These are phyloP conservation scores for Daucus carota DNA, from an alignment of 129 eudicot species.

Conservation along the genomic window DNA sequence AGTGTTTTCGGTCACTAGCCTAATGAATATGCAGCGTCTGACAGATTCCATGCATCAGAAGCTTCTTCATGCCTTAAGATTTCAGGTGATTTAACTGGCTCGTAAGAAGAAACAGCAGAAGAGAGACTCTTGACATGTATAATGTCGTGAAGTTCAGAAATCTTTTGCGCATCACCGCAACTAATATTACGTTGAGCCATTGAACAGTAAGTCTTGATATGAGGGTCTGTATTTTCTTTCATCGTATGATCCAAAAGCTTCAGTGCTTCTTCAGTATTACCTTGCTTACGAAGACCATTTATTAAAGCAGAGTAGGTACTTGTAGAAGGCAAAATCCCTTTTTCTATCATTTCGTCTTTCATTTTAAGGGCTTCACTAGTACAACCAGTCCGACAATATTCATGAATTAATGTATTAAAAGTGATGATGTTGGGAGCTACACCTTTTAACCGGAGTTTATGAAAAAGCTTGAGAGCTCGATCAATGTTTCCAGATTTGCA, in stretches of 20 bases:
- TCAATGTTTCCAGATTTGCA: slow-evolving; percentile 67
- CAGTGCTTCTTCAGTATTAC: slow-evolving; percentile 31
- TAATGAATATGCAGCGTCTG: slow-evolving; percentile 12
- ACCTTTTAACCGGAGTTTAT: slow-evolving; percentile 56
- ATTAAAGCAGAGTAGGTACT: slow-evolving; percentile 39
- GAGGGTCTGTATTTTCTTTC: slow-evolving; percentile 14
- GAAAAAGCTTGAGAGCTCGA: slow-evolving; percentile 66
- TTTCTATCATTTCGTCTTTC: slow-evolving; percentile 57
- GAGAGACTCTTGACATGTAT: slow-evolving; percentile 12
- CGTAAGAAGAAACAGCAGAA: slow-evolving; percentile 2
- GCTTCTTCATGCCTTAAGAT: neutral
- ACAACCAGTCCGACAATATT: slow-evolving; percentile 43
- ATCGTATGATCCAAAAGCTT: slow-evolving; percentile 29
- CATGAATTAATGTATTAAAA: slow-evolving; percentile 54
- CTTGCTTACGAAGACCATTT: slow-evolving; percentile 24
- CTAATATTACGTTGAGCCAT: slow-evolving; percentile 13
- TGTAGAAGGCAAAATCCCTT: slow-evolving; percentile 39
- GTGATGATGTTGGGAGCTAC: slow-evolving; percentile 56
- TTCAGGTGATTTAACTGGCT: neutral
- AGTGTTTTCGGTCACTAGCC: neutral
- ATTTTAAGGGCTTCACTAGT: slow-evolving; percentile 40
- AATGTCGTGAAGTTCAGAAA: slow-evolving; percentile 9
- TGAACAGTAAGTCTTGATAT: slow-evolving; percentile 12
- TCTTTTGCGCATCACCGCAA: slow-evolving; percentile 10
- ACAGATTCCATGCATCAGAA: slow-evolving; percentile 3